Base-by-base conservation (phyloP, 805 yeast genomes). In the Metschnikowia borealis region DNA sequence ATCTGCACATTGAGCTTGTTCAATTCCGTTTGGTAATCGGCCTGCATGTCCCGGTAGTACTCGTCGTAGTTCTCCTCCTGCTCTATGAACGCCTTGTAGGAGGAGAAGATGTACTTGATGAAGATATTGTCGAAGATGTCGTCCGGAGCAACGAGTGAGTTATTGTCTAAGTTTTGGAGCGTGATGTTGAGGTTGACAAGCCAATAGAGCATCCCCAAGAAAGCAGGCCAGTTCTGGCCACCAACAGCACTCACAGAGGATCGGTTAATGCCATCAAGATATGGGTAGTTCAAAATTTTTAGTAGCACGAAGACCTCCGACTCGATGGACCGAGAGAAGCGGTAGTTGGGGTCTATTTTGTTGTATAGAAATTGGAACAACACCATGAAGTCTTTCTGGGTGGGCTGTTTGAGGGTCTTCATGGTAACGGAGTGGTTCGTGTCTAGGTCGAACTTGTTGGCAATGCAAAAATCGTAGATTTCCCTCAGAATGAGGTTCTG, bases 191-290 rank as follows among this genome's bases (percentile, higher is more conserved):
- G 73, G 55, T 81, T 81, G 4, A 85, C 82, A 41, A 90, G 64
- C 97, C 97, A 90, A 63, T 85, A 83, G 20, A 90, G 69, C 79
- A 91, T 81, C 1, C 94, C 96, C 38, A 90, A 65, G 56, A 89
- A 87, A 6, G 79, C 78, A 11, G 88, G 89, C 97, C 97, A 90
- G 56, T 83, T 83, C 44, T 85, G 83, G 2, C 96, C 96, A 5
- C 96, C 96, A 11, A 89, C 96, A 0, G 96, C 96, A 36, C 90
- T 82, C 36, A 90, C 84, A 62, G 89, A 95, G 0, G 94, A 85
- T 61, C 90, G 84, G 65, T 85, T 87, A 37, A 91, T 83, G 0
- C 87, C 73, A 38, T 87, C 95, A 51, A 89, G 66, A 63, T 85
- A 89, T 1, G 97, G 97, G 60, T 90, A 90, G 44, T 80, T 80